Conservation (phyloP, 2,329 filamentous ascomycete species). For the Calonectria honghensis region DNA sequence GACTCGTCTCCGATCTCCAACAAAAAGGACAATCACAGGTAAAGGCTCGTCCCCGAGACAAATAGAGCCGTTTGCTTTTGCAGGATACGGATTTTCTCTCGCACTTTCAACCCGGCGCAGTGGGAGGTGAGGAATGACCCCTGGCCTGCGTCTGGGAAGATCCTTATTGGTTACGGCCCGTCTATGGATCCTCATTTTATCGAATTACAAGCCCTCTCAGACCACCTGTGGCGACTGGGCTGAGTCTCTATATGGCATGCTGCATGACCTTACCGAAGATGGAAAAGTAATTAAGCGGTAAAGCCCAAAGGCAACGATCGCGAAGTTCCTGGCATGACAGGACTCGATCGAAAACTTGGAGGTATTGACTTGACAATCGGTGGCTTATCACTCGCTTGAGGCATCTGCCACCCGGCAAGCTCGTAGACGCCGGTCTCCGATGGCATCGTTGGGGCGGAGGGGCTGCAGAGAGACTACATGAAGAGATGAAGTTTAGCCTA, state of each 20-base stretch:
- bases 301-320: background rate
- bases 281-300: constrained; percentile 1
- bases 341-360: background rate
- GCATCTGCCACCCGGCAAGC: constrained; percentile 11
- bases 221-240: background rate
- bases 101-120: constrained; percentile 4
- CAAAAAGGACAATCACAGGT: background rate
- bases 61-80: background rate
- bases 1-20: constrained; percentile 13
- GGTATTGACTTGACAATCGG: background rate
- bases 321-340: background rate
- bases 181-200: background rate
- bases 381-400: background rate
- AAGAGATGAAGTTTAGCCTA: constrained; percentile 3
- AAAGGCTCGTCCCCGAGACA: constrained; percentile 3
- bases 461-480: background rate
- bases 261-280: constrained; percentile 1
- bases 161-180: constrained; percentile 6
- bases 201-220: background rate
- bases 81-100: background rate
- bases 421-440: constrained; percentile 13
- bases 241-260: constrained; percentile 2
- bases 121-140: constrained; percentile 24
- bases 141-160: background rate
- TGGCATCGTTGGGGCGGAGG: background rate